A percentile compares a stretch with the other conserved stretches of the same genome.
Evolutionary conservation across 305 asterid species (phyloP).

Genomic region (Fraxinus nigra): DNA sequence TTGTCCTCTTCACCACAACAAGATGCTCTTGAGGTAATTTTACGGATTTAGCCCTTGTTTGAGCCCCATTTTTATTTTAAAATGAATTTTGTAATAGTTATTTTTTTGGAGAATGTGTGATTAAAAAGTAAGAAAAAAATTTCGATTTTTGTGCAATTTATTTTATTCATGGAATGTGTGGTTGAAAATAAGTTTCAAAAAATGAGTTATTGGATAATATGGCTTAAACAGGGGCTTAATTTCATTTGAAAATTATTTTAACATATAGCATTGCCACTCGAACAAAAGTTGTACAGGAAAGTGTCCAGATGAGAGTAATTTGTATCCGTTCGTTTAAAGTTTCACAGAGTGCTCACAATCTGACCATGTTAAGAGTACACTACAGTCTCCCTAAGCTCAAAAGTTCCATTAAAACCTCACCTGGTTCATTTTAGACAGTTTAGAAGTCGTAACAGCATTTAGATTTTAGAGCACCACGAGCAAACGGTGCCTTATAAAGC

Average conservation of each 20-base stretch:
- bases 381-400: not conserved
- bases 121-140: too few species aligned
- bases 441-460: not conserved
- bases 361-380: not conserved
- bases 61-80: not conserved
- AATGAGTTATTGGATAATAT: not conserved
- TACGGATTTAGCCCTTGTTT: not conserved
- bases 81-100: not conserved
- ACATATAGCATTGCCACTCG: not conserved
- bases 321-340: not conserved
- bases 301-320: not conserved
- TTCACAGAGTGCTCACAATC: not conserved
- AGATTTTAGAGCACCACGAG: not conserved
- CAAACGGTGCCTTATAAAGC: not conserved
- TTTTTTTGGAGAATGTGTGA: not conserved
- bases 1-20: slow-evolving; percentile 94
- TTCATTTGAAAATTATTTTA: not conserved
- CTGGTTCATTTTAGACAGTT: not conserved
- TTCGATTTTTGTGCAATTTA: not conserved
- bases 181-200: not conserved
- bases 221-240: not conserved
- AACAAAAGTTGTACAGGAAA: not conserved
- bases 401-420: not conserved
- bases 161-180: not conserved
- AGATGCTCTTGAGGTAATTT: slow-evolving; percentile 86